phyloP scores from a whole-genome alignment of 129 eudicot species.

The Flaveria trinervia region DNA sequence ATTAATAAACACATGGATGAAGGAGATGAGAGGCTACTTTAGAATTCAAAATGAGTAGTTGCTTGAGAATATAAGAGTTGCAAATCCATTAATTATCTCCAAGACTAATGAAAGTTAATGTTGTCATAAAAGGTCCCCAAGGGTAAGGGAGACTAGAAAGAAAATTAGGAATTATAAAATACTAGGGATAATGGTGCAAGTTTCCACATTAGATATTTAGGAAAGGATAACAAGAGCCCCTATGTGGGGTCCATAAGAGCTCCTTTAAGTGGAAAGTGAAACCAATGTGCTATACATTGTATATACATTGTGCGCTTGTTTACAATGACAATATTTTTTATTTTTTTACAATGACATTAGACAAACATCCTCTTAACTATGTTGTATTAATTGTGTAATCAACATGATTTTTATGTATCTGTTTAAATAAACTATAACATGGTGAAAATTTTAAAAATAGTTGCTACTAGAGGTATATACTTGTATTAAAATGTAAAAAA shows the following conservation, averaged over 20 bases:
- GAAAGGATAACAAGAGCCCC: neutral
- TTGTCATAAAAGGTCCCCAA: neutral
- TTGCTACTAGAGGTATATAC: too few species aligned
- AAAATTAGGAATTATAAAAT: neutral
- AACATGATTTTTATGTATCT: too few species aligned
- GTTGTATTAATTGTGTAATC: too few species aligned
- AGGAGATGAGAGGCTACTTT: neutral
- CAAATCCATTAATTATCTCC: neutral
- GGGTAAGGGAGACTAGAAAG: neutral
- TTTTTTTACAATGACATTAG: neutral
- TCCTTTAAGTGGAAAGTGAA: neutral
- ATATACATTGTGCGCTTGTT: neutral
- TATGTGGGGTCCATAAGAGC: constrained; percentile 1
- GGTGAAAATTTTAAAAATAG: too few species aligned
- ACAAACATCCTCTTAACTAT: neutral
- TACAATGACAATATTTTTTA: neutral
- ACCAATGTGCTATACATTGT: neutral
- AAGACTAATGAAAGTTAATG: neutral
- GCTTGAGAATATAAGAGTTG: neutral
- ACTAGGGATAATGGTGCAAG: neutral
- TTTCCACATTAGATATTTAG: neutral
- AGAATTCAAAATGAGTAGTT: neutral
- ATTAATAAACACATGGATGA: neutral
- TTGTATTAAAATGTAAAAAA: too few species aligned
- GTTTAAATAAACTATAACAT: too few species aligned